Conservation (phyloP, 768 basidiomycete species). For the Mycena capillaripes region DNA sequence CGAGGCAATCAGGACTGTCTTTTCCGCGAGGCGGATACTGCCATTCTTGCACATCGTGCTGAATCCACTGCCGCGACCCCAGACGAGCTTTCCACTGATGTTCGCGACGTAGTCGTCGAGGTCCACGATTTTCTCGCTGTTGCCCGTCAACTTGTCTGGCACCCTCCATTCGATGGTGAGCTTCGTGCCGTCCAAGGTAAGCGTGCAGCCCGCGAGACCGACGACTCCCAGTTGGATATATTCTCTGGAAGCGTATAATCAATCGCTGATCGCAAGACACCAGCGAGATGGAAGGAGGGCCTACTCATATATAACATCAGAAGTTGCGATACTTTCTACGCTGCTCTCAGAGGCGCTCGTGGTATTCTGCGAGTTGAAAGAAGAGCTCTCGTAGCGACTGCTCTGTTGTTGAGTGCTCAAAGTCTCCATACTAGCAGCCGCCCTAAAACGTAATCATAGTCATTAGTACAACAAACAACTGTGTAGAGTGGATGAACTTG, state of each 20-base stretch:
- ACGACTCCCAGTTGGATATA: slow-evolving; percentile 1
- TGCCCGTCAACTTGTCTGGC: background rate
- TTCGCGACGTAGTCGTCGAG: background rate
- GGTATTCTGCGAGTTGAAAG: too few species aligned
- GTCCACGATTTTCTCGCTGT: background rate
- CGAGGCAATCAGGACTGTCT: background rate
- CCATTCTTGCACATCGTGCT: background rate
- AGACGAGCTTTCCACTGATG: background rate
- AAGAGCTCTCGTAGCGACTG: background rate
- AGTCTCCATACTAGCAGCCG: background rate
- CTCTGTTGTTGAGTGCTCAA: background rate
- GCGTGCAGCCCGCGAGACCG: background rate
- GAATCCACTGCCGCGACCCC: background rate
- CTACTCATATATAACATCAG: background rate
- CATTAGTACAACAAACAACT: background rate
- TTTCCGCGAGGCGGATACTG: background rate
- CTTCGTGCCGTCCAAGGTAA: background rate
- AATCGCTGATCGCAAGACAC: background rate
- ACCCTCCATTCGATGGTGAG: background rate
- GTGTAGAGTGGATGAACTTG: background rate
- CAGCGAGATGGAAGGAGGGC: background rate
- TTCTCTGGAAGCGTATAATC: background rate
- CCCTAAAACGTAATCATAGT: background rate
- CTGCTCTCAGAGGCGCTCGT: too few species aligned
- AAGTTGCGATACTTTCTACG: too few species aligned